phyloP scores from a whole-genome alignment of 768 basidiomycete species.

The Calocera viscosa region DNA sequence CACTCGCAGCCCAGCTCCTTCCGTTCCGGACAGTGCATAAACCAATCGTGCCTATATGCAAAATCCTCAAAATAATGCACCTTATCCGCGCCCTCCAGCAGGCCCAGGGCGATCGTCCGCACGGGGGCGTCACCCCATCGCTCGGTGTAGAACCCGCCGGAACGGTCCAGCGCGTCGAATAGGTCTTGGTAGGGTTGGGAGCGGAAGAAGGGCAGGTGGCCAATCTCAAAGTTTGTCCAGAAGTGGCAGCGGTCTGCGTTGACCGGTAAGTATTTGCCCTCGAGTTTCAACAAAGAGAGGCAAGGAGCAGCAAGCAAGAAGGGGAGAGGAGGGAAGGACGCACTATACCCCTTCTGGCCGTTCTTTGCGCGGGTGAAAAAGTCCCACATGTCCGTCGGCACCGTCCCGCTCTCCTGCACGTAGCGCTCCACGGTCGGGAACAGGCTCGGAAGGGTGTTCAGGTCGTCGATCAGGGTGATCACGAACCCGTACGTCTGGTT shows the following conservation, averaged over 20 bases:
- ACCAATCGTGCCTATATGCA: conserved; percentile 19
- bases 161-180: conserved; percentile 28
- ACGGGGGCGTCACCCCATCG: conserved; percentile 30
- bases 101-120: conserved; percentile 25
- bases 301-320: too few species aligned
- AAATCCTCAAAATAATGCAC: conserved; percentile 18
- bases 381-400: conserved; percentile 2
- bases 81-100: neutral
- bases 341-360: neutral
- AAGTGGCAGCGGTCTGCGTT: conserved; percentile 14
- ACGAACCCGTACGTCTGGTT: conserved; percentile 15
- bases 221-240: conserved; percentile 34
- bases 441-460: conserved; percentile 13
- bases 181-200: conserved; percentile 28
- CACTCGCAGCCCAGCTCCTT: conserved; percentile 16
- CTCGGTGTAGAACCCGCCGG: conserved; percentile 35
- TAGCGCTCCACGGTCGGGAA: neutral
- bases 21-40: conserved; percentile 15
- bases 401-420: neutral
- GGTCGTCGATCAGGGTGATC: conserved; percentile 15
- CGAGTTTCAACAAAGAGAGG: neutral
- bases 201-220: conserved; percentile 29
- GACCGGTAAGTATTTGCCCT: neutral
- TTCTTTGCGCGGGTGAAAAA: neutral
- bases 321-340: neutral